phyloP scores from a whole-genome alignment of 352 stramenopile genomes.

The Phytophthora multivora region DNA sequence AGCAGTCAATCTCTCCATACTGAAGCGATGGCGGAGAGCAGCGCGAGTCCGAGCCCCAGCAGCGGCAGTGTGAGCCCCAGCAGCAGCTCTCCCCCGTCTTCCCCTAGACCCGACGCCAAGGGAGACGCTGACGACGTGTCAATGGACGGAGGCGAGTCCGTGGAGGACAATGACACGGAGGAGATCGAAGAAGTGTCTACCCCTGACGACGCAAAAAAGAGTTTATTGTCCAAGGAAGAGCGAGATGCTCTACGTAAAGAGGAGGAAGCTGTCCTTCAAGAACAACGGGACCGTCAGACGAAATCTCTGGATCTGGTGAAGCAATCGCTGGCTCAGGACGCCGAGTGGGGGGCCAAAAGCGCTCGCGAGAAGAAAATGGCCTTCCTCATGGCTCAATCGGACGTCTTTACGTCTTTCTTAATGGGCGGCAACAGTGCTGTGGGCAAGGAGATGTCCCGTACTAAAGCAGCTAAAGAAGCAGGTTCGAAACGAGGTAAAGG shows the following conservation, averaged over 20 bases:
- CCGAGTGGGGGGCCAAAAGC: constrained; percentile 51
- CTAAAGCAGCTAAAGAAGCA: constrained; percentile 42
- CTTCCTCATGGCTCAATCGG: constrained; percentile 90
- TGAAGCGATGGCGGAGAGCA: constrained; percentile 28
- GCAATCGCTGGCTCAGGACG: constrained; percentile 60
- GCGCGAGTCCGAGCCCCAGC: constrained; percentile 34
- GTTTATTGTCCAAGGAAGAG: constrained; percentile 62
- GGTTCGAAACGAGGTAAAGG: constrained; percentile 67
- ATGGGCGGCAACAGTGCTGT: constrained; percentile 83
- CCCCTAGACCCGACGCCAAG: constrained; percentile 5
- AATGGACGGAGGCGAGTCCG: constrained; percentile 20
- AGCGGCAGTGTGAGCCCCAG: constrained; percentile 36
- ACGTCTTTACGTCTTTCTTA: constrained; percentile 89
- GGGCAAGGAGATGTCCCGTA: constrained; percentile 78
- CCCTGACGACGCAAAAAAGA: constrained; percentile 38
- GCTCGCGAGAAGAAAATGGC: constrained; percentile 77
- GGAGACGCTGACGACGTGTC: constrained; percentile 25
- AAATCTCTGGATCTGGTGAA: constrained; percentile 78
- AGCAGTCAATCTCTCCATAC: constrained; percentile 4
- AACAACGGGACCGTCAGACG: constrained; percentile 80
- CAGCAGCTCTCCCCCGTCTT: constrained; percentile 4
- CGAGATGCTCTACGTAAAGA: constrained; percentile 62
- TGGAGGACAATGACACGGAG: constrained; percentile 38
- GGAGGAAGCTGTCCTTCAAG: constrained; percentile 68
- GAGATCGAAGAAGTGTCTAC: constrained; percentile 19